Evolutionary conservation across 2,329 filamentous ascomycete species (phyloP), one percentile per base, ranked within the genome.

Genomic region (Hymenoscyphus fraxineus): DNA sequence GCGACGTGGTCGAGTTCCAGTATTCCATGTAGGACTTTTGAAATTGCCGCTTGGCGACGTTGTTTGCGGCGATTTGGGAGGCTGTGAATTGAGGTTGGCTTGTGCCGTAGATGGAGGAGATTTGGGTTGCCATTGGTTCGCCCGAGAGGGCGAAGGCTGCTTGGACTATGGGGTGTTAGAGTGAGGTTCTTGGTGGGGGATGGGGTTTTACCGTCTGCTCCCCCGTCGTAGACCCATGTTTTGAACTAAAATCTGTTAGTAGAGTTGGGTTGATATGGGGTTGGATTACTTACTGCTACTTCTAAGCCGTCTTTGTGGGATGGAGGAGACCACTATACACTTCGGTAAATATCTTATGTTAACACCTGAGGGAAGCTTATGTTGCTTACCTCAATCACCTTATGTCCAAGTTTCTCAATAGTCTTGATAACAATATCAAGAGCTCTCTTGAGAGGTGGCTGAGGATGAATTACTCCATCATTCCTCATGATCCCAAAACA

Each of bases 21-120:
- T 74, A 88, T 60, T 88, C 85, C 74, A 86, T 80, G 67, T 88
- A 89, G 19, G 78, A 75, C 64, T 83, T 83, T 69, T 87, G 83
- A 59, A 80, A 83, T 32, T 82, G 78, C 1, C 85, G 78, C 64
- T 85, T 85, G 16, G 76, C 74, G 1, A 87, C 74, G 6, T 87
- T 88, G 40, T 69, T 64, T 19, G 63, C 67, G 16, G 69, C 67
- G 12, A 75, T 75, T 16, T 73, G 62, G 31, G 58, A 80, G 68
- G 69, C 63, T 12, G 75, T 54, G 60, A 76, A 59, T 64, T 69
- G 47, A 27, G 68, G 64, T 64, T 81, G 77, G 1, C 77, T 65
- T 2, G 70, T 67, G 13, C 67, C 68, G 60, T 70, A 74, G 7
- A 60, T 22, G 6, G 62, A 32, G 22, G 60, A 12, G 15, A 74